These are phyloP conservation scores for Ballota nigra DNA, from an alignment of 257 asterid species.

Conservation along the genomic window DNA sequence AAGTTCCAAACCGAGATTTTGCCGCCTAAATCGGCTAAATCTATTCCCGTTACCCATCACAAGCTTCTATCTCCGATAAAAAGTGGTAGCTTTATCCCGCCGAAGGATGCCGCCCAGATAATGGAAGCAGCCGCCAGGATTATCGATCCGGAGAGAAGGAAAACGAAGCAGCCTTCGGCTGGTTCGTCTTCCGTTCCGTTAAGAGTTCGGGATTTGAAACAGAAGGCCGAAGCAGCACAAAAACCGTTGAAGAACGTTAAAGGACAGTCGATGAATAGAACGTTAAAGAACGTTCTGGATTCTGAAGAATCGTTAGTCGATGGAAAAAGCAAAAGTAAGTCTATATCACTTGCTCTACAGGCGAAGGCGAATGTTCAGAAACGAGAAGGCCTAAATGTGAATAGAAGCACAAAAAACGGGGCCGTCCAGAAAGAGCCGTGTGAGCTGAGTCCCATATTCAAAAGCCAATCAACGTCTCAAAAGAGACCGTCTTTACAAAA, in stretches of 20 bases:
- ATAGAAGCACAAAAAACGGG: slow-evolving; percentile 24
- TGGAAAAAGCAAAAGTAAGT: slow-evolving; percentile 49
- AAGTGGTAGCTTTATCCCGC: slow-evolving; percentile 43
- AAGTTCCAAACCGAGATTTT: slow-evolving; percentile 76
- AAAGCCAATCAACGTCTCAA: slow-evolving; percentile 42
- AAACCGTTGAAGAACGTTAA: slow-evolving; percentile 46
- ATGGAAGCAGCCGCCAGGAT: slow-evolving; percentile 95
- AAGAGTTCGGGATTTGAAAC: slow-evolving; percentile 61
- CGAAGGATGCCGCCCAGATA: slow-evolving; percentile 73
- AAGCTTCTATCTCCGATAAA: slow-evolving; percentile 90
- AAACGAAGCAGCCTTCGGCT: slow-evolving; percentile 41
- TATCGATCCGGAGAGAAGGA: slow-evolving; percentile 46
- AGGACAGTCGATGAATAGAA: slow-evolving; percentile 47
- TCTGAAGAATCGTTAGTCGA: slow-evolving; percentile 44
- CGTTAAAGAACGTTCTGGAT: slow-evolving; percentile 40
- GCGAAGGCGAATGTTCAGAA: slow-evolving; percentile 89
- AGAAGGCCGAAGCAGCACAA: slow-evolving; percentile 57
- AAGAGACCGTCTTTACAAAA: slow-evolving; percentile 38
- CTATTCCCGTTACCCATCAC: slow-evolving; percentile 77
- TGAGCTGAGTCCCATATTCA: slow-evolving; percentile 44
- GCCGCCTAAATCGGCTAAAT: slow-evolving; percentile 92
- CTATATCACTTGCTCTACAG: slow-evolving; percentile 84
- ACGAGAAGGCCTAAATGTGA: slow-evolving; percentile 51
- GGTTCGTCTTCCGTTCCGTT: slow-evolving; percentile 69
- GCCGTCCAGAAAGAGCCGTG: slow-evolving; percentile 41